These are phyloP conservation scores for Aspergillus latus DNA, from an alignment of 2,329 filamentous ascomycete species.

Conservation along the genomic window DNA sequence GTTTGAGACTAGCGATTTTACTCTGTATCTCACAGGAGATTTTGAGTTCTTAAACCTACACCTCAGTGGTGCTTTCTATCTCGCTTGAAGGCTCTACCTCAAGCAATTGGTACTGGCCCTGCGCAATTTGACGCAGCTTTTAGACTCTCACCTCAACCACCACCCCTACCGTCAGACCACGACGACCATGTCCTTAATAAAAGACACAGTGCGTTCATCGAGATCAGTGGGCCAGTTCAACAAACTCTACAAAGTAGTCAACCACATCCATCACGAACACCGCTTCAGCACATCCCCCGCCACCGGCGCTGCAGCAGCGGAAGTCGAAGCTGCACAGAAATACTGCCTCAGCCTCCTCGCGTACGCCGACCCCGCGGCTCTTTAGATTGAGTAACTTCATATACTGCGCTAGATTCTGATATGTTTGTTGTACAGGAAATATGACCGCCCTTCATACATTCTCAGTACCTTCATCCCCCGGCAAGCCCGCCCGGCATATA, in stretches of 20 bases:
- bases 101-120: neutral
- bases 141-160: neutral
- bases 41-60: no score
- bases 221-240: conserved; percentile 21
- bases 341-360: conserved; percentile 61
- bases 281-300: conserved; percentile 29
- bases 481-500: conserved; percentile 75
- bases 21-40: no score
- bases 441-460: conserved; percentile 85
- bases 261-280: no score
- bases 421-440: conserved; percentile 59
- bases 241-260: conserved; percentile 1
- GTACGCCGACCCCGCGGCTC: conserved; percentile 35
- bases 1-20: neutral
- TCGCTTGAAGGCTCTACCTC: neutral
- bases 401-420: neutral
- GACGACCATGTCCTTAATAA: conserved; percentile 19
- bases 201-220: conserved; percentile 22
- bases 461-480: conserved; percentile 80
- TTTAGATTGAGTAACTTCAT: no score
- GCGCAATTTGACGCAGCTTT: neutral
- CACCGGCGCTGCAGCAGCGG: conserved; percentile 39
- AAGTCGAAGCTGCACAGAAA: conserved; percentile 55
- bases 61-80: no score
- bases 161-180: neutral